Evolutionary conservation across 345 rosid genomes (phyloP), one percentile per base, ranked within the genome.

Genomic region (Boechera stricta): DNA sequence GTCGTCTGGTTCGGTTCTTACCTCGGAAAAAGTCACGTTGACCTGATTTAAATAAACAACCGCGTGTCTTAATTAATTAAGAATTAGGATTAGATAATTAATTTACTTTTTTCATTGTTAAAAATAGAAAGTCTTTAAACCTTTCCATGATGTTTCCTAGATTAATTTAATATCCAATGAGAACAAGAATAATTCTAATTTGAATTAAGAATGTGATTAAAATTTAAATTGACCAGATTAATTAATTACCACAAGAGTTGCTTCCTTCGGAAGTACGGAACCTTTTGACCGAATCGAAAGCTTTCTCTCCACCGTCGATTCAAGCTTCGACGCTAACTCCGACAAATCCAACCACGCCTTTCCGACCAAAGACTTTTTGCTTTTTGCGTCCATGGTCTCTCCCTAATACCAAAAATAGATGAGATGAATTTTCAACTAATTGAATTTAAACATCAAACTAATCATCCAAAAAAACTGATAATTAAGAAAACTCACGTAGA

Each of bases 301-400:
- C 79, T 61, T 74, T 74, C 39, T 73, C 71, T 68, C 82, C 74
- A 79, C 75, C 66, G 74, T 36, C 10, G 79, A 54, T 63, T 73
- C 70, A 42, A 53, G 72, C 33, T 60, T 73, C 21, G 82, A 44
- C 2, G 71, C 10, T 47, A 79, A 36, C 55, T 74, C 82, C 48
- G 75, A 10, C 11, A 79, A 68, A 79, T 79, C 79, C 38, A 79
- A 54, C 31, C 75, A 68, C 10, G 66, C 67, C 56, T 79, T 79
- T 13, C 82, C 82, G 52, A 78, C n/a, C 52, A 51, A 2, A 6
- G 64, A 32, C 57, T 52, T 78, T 33, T 67, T 78, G 51, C 21
- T 52, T 67, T 67, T 78, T 5, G 29, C 39, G 41, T 78, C 77
- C 21, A 48, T 13, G 0, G 0, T 58, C 55, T 78, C 77, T 0